phyloP scores from a whole-genome alignment of 2,329 filamentous ascomycete genomes.

The Blumeria graminis region DNA sequence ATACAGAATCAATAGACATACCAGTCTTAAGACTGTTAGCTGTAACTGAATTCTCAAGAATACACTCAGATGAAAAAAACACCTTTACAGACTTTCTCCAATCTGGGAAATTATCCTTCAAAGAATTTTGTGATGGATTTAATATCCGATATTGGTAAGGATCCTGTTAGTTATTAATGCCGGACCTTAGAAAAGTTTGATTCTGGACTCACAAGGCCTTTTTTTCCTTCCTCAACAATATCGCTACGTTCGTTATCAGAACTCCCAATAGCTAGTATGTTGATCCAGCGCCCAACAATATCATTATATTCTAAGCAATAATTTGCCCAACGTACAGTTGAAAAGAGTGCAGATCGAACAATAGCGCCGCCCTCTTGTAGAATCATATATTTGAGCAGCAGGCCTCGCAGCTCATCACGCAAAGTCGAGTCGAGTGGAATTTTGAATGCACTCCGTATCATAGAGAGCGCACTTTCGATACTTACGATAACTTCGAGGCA shows the following conservation, averaged over 20 bases:
- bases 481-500: constrained; percentile 54
- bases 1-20: constrained; percentile 20
- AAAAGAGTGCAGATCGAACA: constrained; percentile 54
- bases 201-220: constrained; percentile 46
- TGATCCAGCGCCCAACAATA: constrained; percentile 61
- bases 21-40: constrained; percentile 15
- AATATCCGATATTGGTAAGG: constrained; percentile 46
- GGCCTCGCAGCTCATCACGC: constrained; percentile 15
- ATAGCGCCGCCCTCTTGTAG: constrained; percentile 24
- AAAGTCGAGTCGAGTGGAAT: constrained; percentile 16
- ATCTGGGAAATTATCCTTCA: constrained; percentile 20
- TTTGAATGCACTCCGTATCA: constrained; percentile 36
- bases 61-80: constrained; percentile 22
- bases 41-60: constrained; percentile 12
- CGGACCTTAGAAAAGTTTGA: background rate
- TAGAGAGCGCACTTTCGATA: constrained; percentile 72
- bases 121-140: constrained; percentile 24
- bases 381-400: constrained; percentile 47
- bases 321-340: constrained; percentile 73
- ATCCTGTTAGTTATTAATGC: constrained; percentile 11
- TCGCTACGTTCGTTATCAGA: constrained; percentile 48
- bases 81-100: constrained; percentile 26
- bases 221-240: constrained; percentile 69
- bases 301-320: constrained; percentile 62
- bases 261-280: constrained; percentile 56